Base-by-base conservation (phyloP, 345 rosid species). In the Gossypium bickii region DNA sequence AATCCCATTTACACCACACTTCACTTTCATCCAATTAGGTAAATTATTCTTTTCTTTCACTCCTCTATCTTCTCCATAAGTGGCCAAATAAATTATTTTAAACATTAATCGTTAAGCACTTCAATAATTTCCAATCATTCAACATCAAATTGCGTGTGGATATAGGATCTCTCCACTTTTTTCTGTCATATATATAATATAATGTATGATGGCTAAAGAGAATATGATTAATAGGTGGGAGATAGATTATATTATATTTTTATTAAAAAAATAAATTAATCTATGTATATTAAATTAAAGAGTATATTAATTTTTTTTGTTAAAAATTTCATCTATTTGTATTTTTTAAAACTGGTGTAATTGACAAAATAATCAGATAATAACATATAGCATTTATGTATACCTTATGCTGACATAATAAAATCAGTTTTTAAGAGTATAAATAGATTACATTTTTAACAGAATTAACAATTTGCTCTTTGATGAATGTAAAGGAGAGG, bases 381-480 rank as follows among this genome's bases (percentile, higher is more conserved):
- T 34, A 34, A 34, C 7, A 4, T 34, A 34, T 4, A 0, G 7
- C 7, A 34, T 34, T 34, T 1, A 34, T 34, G 1, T 34, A 1
- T 34, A 4, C 7, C 0, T 34, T 34, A 4, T 34, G 0, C 0
- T 34, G 7, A 34, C 7, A 4, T 34, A 5, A 34, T 5, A 0
- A 0, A 5, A 34, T 7, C 1, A 4, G 7, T 34, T 34, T 4
- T 5, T 34, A 34, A 34, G 0, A 4, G 41, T 1, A 4, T 6
- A 34, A 34, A 34, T 5, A 5, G 1, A 5, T 34, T 34, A 0
- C 0, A 0, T 34, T 34, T 34, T 29, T 4, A 29, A 29, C 1
- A 4, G 1, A 0, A 29, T 0, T 0, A 0, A 4, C 1, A 34
- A 34, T 34, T 34, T 34, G 0, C 7, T 4, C 41, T 34, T 34